These are phyloP conservation scores for Aurinia saxatilis DNA, from an alignment of 345 rosid species.

Conservation along the genomic window DNA sequence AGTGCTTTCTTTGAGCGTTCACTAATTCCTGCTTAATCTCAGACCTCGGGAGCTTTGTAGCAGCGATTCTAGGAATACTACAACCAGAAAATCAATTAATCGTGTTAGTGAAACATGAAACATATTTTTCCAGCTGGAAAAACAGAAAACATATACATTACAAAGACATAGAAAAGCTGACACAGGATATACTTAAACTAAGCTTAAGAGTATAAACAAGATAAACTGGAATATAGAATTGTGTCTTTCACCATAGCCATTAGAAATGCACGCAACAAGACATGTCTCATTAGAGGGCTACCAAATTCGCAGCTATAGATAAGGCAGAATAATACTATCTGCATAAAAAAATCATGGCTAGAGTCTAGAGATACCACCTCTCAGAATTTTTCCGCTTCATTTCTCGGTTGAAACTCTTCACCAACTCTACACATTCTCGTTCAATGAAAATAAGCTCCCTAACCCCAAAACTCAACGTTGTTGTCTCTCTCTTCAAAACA, in stretches of 20 bases:
- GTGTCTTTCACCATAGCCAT: constrained; percentile 1
- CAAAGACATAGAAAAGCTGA: neutral
- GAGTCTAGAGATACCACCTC: constrained; percentile 37
- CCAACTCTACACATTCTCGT: constrained; percentile 76
- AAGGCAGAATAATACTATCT: constrained; percentile 3
- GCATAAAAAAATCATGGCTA: constrained; percentile 7
- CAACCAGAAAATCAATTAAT: constrained; percentile 29
- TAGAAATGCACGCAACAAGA: constrained; percentile 1
- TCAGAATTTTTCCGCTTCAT: constrained; percentile 35
- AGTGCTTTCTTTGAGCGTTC: constrained; percentile 63
- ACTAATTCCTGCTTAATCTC: constrained; percentile 69
- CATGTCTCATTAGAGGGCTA: neutral
- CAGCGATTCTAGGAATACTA: constrained; percentile 39
- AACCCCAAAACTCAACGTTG: constrained; percentile 59
- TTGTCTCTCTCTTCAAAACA: constrained; percentile 52
- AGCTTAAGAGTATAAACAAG: neutral
- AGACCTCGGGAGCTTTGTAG: constrained; percentile 52
- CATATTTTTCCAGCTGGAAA: neutral
- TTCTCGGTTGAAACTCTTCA: constrained; percentile 45
- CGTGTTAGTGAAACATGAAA: constrained; percentile 12
- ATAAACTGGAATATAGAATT: neutral
- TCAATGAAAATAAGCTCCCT: constrained; percentile 77
- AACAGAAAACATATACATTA: constrained; percentile 7
- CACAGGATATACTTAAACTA: constrained; percentile 5
- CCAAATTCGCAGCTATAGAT: constrained; percentile 8